Evolutionary conservation across 306 rosid genomes (phyloP).

Genomic region (Lupinus albus): DNA sequence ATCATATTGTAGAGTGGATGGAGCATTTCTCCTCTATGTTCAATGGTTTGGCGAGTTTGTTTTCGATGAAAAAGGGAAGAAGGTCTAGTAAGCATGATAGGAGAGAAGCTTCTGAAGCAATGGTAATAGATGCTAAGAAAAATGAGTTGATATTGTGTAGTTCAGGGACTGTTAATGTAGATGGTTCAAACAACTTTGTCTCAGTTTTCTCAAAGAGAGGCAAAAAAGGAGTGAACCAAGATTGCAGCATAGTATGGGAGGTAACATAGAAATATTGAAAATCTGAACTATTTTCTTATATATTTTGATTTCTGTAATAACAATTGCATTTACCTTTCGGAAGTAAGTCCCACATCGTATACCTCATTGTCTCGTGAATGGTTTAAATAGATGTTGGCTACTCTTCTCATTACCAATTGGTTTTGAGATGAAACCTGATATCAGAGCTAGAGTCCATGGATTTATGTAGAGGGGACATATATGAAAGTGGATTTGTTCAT

Average conservation of each 20-base stretch:
- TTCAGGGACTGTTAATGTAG: conserved; percentile 57
- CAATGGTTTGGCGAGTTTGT: conserved; percentile 67
- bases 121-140: conserved; percentile 83
- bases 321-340: background rate
- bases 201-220: conserved; percentile 80
- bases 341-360: too few species aligned
- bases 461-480: too few species aligned
- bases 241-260: conserved; percentile 99
- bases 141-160: conserved; percentile 61
- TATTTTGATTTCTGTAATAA: background rate
- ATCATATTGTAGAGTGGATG: conserved; percentile 48
- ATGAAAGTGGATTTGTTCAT: conserved; percentile 1
- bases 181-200: conserved; percentile 76
- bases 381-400: too few species aligned
- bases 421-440: too few species aligned
- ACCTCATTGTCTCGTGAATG: too few species aligned
- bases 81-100: conserved; percentile 45
- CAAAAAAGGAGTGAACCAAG: conserved; percentile 87
- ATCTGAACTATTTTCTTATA: background rate
- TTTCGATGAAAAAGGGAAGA: conserved; percentile 59
- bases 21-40: conserved; percentile 76
- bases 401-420: too few species aligned
- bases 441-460: too few species aligned
- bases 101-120: conserved; percentile 76
- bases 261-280: conserved; percentile 35